A percentile compares a stretch with the other conserved stretches of the same genome.
Conservation (phyloP, 2,329 filamentous ascomycete genomes). For the Diplodia mutila region DNA sequence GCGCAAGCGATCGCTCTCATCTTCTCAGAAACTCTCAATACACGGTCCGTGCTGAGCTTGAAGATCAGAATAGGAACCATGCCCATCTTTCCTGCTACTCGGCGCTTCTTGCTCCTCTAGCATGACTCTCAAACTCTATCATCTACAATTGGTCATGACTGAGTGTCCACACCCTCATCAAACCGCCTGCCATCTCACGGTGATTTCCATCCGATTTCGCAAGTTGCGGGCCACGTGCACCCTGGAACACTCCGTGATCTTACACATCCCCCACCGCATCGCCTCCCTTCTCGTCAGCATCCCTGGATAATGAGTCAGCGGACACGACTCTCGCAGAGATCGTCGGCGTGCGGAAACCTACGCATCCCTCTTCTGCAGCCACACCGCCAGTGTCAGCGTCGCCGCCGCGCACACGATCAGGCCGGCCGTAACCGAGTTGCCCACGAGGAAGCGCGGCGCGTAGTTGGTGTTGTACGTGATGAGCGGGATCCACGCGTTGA, state of each 20-base stretch:
- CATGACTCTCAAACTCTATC: neutral
- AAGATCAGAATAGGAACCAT: neutral
- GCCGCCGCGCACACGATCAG: constrained; percentile 5
- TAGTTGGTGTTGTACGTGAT: constrained; percentile 19
- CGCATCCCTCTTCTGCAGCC: constrained; percentile 9
- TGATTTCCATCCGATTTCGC: neutral
- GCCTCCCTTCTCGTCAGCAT: neutral
- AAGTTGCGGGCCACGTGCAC: neutral
- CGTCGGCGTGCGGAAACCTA: neutral
- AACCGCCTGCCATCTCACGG: neutral
- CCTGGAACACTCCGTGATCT: too few relatives aligned
- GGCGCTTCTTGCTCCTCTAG: neutral
- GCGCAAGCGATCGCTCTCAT: neutral
- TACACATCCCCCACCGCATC: neutral
- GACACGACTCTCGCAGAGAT: neutral
- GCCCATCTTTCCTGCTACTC: neutral
- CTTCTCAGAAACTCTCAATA: too few relatives aligned
- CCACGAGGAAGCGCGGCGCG: constrained; percentile 13
- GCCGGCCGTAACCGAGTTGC: constrained; percentile 15
- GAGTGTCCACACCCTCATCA: neutral
- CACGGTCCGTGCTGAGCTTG: neutral
- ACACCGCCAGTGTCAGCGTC: constrained; percentile 5
- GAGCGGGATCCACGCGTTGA: constrained; percentile 21
- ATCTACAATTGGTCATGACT: neutral
- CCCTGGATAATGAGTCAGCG: neutral